Percentiles rank a stretch among this genome's conserved stretches.
Conservation (phyloP, 1,284 basidiomycete genomes). For the Xerocomus amazonicus region DNA sequence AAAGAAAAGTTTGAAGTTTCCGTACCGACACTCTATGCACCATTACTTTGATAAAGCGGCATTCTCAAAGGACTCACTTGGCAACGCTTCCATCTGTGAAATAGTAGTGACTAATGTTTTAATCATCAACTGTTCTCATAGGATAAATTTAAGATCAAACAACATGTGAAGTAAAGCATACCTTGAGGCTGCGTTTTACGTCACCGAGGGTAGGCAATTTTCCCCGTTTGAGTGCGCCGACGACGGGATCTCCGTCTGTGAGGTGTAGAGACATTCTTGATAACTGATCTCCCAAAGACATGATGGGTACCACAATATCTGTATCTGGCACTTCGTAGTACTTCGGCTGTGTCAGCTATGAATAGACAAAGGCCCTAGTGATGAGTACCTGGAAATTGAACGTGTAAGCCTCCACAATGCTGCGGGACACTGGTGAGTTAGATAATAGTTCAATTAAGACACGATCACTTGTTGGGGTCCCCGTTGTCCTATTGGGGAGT, state of each 20-base stretch:
- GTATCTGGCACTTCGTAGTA: conserved; percentile 61
- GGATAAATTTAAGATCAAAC: neutral
- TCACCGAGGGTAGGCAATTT: conserved; percentile 64
- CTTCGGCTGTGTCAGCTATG: conserved; percentile 34
- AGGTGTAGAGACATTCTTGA: conserved; percentile 47
- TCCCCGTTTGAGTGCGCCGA: conserved; percentile 52
- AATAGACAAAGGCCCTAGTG: neutral
- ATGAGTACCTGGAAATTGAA: conserved; percentile 68
- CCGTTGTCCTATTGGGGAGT: conserved; percentile 54
- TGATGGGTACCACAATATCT: conserved; percentile 53
- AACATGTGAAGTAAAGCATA: conserved; percentile 21
- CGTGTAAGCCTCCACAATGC: conserved; percentile 78
- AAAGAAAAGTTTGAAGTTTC: conserved; percentile 82
- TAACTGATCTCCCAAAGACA: conserved; percentile 61
- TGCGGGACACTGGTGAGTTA: conserved; percentile 30
- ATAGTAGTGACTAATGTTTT: conserved; percentile 73
- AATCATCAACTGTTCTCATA: conserved; percentile 49
- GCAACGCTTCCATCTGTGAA: conserved; percentile 71
- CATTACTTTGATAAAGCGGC: neutral
- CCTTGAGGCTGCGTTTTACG: conserved; percentile 72
- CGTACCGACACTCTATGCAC: conserved; percentile 64
- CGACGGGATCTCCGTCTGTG: conserved; percentile 46
- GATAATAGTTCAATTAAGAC: conserved; percentile 17
- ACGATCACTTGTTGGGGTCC: conserved; percentile 69
- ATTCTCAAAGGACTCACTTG: conserved; percentile 45